Evolutionary conservation across 768 basidiomycete genomes (phyloP).

Genomic region (Leccinum rimulosum): DNA sequence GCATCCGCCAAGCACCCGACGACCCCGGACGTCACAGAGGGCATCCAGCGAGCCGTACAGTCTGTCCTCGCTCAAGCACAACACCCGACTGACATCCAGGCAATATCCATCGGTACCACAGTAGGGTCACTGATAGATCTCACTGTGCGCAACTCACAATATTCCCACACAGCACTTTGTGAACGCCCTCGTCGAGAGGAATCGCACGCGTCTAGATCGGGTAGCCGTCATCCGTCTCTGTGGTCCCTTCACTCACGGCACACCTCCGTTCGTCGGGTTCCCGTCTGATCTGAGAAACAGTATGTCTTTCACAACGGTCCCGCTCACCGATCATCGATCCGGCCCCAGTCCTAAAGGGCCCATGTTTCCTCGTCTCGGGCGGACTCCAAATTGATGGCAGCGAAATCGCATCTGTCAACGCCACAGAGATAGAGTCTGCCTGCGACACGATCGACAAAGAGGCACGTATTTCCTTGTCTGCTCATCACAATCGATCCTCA

Average conservation of each 20-base stretch:
- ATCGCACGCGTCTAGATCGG: slow-evolving; percentile 48
- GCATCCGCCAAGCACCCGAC: slow-evolving; percentile 48
- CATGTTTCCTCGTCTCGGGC: slow-evolving; percentile 37
- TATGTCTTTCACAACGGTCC: slow-evolving; percentile 20
- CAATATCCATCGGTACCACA: slow-evolving; percentile 61
- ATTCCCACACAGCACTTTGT: slow-evolving; percentile 42
- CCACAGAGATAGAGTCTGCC: slow-evolving; percentile 44
- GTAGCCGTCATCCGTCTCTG: slow-evolving; percentile 66
- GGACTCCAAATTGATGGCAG: slow-evolving; percentile 46
- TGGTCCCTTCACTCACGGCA: slow-evolving; percentile 55
- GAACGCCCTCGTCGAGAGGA: slow-evolving; percentile 59
- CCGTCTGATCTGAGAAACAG: slow-evolving; percentile 34
- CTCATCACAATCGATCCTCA: neutral
- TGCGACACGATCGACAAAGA: slow-evolving; percentile 37
- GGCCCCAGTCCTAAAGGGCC: slow-evolving; percentile 26
- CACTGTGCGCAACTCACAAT: neutral
- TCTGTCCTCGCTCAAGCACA: slow-evolving; percentile 40
- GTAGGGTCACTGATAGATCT: slow-evolving; percentile 24
- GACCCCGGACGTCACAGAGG: slow-evolving; percentile 54
- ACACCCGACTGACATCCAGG: slow-evolving; percentile 40
- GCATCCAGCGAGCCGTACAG: slow-evolving; percentile 53
- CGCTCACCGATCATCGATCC: neutral
- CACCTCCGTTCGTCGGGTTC: slow-evolving; percentile 56
- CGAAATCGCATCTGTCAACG: slow-evolving; percentile 42
- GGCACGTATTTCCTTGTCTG: slow-evolving; percentile 14